Evolutionary conservation across 2,329 filamentous ascomycete species (phyloP), one percentile per base, ranked within the genome.

Genomic region (Endoconidiophora polonica): DNA sequence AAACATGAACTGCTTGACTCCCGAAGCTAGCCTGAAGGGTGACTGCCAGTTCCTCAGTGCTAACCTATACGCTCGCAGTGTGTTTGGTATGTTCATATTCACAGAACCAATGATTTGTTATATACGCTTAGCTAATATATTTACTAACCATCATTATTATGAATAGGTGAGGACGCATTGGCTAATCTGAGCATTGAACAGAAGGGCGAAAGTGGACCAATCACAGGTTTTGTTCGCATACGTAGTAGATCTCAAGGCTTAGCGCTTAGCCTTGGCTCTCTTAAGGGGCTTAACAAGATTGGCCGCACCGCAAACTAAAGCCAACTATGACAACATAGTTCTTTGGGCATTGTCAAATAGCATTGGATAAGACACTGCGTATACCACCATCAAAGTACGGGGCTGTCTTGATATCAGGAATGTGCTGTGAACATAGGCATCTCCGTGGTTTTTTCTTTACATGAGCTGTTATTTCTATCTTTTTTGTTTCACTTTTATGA

Each of bases 181-280:
- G 91, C 91, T 61, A 98, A 98, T 64, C 63, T 98, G 66, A 95
- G 88, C 63, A 95, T 98, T 60, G 91, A 98, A 68, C 90, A 95
- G 69, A 88, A 96, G 64, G 88, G 87, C 53, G 87, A 94, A 23
- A 83, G 94, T 60, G 91, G 91, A 22, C 86, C 87, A 4, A 90
- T 98, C 55, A 95, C 90, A 40, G 91, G 91, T 42, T 98, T 98
- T 65, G 88, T 98, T 56, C 81, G 91, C 63, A 98, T 98, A 76
- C 81, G 91, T 68, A 95, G 88, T 71, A 83, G 91, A 63, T 94
- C 87, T 37, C 91, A 98, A 69, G 91, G 91, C 45, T 71, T 98
- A 61, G 91, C 91, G 9, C 70, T 98, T 58, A 95, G 90, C 67
- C 70, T 98, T 56, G 91, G 91, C 29, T 93, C 86, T 46, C 71